Evolutionary conservation across 495 filamentous ascomycete species (phyloP).

Genomic region (Daldinia loculata): DNA sequence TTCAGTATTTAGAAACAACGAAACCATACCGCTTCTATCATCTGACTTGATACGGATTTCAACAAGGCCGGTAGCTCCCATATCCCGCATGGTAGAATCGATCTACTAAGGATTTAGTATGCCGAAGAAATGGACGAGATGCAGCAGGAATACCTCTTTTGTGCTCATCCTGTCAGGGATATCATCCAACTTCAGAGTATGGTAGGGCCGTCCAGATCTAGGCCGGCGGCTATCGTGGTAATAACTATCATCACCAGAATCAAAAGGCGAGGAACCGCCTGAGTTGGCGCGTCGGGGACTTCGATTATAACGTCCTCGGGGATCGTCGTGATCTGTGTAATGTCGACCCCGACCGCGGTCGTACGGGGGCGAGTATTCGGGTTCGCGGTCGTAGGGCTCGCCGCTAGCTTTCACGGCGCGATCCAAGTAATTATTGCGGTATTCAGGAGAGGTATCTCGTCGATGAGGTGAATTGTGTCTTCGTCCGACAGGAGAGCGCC

Average conservation of each 20-base stretch:
- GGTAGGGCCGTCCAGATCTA: slow-evolving; percentile 42
- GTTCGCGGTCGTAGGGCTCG: slow-evolving; percentile 14
- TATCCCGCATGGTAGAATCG: slow-evolving; percentile 41
- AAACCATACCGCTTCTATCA: slow-evolving; percentile 37
- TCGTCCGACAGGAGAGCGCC: slow-evolving; percentile 22
- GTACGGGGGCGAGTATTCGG: slow-evolving; percentile 12
- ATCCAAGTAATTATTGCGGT: slow-evolving; percentile 23
- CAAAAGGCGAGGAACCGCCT: slow-evolving; percentile 36
- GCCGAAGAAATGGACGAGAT: background rate
- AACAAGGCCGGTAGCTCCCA: slow-evolving; percentile 42
- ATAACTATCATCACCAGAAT: slow-evolving; percentile 34
- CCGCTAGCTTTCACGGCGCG: background rate
- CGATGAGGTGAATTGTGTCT: slow-evolving; percentile 15
- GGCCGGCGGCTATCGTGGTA: slow-evolving; percentile 40
- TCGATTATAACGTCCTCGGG: slow-evolving; percentile 19
- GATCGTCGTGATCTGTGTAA: slow-evolving; percentile 32
- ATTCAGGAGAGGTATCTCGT: slow-evolving; percentile 26
- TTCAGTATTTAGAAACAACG: background rate
- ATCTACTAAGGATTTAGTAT: slow-evolving; percentile 33
- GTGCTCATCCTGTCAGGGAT: slow-evolving; percentile 42
- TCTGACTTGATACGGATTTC: slow-evolving; percentile 47
- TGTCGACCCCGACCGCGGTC: slow-evolving; percentile 29
- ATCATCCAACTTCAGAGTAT: slow-evolving; percentile 45
- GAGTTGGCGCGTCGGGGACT: slow-evolving; percentile 42
- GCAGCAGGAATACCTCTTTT: slow-evolving; percentile 32